phyloP scores from a whole-genome alignment of 1,139 yeast species.

The Pichia kudriavzevii region DNA sequence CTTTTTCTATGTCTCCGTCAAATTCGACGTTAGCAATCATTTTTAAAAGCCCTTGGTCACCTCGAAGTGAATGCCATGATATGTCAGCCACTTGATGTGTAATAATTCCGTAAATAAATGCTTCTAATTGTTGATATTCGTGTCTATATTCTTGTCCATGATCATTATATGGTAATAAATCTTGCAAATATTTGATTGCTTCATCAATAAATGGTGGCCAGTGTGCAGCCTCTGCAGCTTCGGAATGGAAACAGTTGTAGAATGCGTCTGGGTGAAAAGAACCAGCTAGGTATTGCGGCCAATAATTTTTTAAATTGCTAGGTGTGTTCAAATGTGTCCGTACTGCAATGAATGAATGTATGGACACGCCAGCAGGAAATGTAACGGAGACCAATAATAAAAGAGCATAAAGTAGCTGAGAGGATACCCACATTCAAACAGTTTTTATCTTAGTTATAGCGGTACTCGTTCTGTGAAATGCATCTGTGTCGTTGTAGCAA shows the following conservation, averaged over 20 bases:
- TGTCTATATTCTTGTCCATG: too few species aligned
- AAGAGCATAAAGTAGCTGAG: not conserved
- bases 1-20: slow-evolving; percentile 36
- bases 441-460: too few species aligned
- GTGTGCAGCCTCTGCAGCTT: slow-evolving; percentile 51
- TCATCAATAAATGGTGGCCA: slow-evolving; percentile 54
- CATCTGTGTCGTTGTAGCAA: too few species aligned
- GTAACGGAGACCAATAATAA: slow-evolving; percentile 14
- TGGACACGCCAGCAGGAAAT: slow-evolving; percentile 24
- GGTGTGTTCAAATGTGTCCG: slow-evolving; percentile 30
- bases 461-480: too few species aligned
- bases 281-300: slow-evolving; percentile 35
- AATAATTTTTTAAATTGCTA: slow-evolving; percentile 18
- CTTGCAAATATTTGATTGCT: slow-evolving; percentile 35
- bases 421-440: not conserved
- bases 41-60: slow-evolving; percentile 43
- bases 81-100: slow-evolving; percentile 54
- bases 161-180: slow-evolving; percentile 23
- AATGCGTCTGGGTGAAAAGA: slow-evolving; percentile 59
- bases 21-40: slow-evolving; percentile 41
- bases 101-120: slow-evolving; percentile 47
- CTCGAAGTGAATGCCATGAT: slow-evolving; percentile 54
- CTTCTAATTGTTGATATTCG: slow-evolving; percentile 30
- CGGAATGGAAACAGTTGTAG: slow-evolving; percentile 43
- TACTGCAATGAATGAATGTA: slow-evolving; percentile 37